Conservation (phyloP, 371 early-diverging fungal genomes). For the Circinella umbellata region DNA sequence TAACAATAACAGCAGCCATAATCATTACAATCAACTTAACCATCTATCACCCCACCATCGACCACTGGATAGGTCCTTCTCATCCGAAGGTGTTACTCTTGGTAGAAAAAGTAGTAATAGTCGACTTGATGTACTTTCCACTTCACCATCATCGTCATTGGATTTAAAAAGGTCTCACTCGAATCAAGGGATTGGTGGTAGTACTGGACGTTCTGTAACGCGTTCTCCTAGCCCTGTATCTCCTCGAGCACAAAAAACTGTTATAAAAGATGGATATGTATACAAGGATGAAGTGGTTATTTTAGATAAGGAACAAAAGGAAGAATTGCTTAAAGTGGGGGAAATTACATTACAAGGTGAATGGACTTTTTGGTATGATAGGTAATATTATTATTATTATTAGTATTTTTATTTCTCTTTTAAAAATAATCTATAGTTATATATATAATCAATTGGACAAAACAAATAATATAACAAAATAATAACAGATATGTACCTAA, state of each 20-base stretch:
- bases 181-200: not conserved
- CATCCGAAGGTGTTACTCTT: conserved; percentile 13
- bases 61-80: conserved; percentile 3
- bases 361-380: conserved; percentile 74
- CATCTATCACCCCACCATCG: conserved; percentile 14
- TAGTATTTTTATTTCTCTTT: not conserved
- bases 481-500: conserved; percentile 53
- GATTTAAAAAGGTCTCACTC: conserved; percentile 19
- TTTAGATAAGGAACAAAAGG: conserved; percentile 35
- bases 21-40: not conserved
- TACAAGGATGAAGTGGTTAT: conserved; percentile 36
- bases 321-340: conserved; percentile 32
- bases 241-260: conserved; percentile 4
- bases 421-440: not conserved
- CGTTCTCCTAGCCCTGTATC: conserved; percentile 9
- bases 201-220: not conserved
- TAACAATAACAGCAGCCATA: not conserved
- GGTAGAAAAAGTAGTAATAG: not conserved
- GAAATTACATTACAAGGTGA: conserved; percentile 53
- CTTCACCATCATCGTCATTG: conserved; percentile 4
- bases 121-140: not conserved
- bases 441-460: too few species aligned
- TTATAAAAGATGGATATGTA: conserved; percentile 33
- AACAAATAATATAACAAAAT: not conserved
- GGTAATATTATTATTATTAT: conserved; percentile 40